These are phyloP conservation scores for Oemleria cerasiformis DNA, from an alignment of 306 rosid species.

Conservation along the genomic window DNA sequence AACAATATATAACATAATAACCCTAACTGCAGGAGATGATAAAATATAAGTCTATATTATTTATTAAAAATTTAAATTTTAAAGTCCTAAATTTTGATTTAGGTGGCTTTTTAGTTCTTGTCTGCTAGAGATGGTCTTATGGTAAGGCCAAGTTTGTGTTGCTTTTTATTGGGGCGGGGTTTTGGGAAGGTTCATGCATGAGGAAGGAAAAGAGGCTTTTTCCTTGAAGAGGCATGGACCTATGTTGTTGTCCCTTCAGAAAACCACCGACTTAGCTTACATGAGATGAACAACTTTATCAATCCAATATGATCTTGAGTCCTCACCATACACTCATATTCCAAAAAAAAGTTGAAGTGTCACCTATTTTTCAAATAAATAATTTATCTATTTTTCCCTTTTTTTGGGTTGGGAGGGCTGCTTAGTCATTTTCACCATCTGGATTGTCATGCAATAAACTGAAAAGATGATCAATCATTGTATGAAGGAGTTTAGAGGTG, in stretches of 20 bases:
- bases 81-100: no score
- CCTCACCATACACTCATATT: conserved; percentile 57
- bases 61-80: no score
- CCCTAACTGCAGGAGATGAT: no score
- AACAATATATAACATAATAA: no score
- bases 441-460: conserved; percentile 40
- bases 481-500: conserved; percentile 20
- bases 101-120: no score
- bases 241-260: conserved; percentile 39
- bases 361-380: conserved; percentile 21
- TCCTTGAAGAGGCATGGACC: conserved; percentile 31
- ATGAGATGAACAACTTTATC: conserved; percentile 54
- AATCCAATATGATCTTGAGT: conserved; percentile 52
- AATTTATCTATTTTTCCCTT: neutral
- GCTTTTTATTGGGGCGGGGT: conserved; percentile 7
- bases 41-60: no score
- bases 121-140: no score
- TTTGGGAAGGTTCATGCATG: conserved; percentile 47
- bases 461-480: conserved; percentile 50
- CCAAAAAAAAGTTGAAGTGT: conserved; percentile 29
- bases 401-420: conserved; percentile 29
- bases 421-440: conserved; percentile 61
- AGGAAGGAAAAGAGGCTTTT: conserved; percentile 33
- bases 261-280: conserved; percentile 40
- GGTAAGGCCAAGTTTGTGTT: conserved; percentile 21